Evolutionary conservation across 2,329 filamentous ascomycete species (phyloP), one percentile per base, ranked within the genome.

Genomic region (Sclerotinia borealis): DNA sequence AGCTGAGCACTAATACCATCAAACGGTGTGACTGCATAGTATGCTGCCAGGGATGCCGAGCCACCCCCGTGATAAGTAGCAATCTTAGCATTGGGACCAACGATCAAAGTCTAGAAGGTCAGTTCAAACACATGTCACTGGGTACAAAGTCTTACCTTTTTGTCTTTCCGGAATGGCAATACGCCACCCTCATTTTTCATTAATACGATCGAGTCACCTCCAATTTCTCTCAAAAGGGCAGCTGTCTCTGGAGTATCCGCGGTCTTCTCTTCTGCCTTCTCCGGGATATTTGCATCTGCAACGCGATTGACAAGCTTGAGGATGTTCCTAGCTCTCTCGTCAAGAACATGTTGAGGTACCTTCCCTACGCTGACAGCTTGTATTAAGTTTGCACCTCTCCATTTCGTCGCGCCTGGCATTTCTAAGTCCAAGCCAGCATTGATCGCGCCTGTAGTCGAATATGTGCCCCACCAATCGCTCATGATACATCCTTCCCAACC

Each of bases 1-100:
- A 39, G 64, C 48, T 61, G 68, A 4, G 49, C 66, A 55, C 58
- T 66, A 41, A 92, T 90, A 8, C 88, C 89, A 63, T 90, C 87
- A 31, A 88, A 85, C 2, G 89, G 90, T 0, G 86, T 91, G 25
- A 92, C 81, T 54, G 88, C 88, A 64, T 88, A 86, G 76, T 89
- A 90, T 8, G 82, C 78, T 11, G 76, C 75, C 34, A 85, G 75
- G 0, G 84, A 81, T 1, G 87, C 87, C 5, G 85, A 88, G 25
- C 87, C 87, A 63, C 87, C 87, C 41, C 87, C 87, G 61, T 86
- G 69, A 67, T 84, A 84, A 2, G 80, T 81, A 1, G 82, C 78
- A 49, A 80, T 73, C 71, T 83, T 85, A 10, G 83, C 82, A 67
- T 85, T 85, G 19, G 83, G 83, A 0, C 83, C 83, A 36, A 86